Percentiles rank a stretch among this genome's conserved stretches.
Conservation (phyloP, 163 green algal species). For the Chloromonas sp. region DNA sequence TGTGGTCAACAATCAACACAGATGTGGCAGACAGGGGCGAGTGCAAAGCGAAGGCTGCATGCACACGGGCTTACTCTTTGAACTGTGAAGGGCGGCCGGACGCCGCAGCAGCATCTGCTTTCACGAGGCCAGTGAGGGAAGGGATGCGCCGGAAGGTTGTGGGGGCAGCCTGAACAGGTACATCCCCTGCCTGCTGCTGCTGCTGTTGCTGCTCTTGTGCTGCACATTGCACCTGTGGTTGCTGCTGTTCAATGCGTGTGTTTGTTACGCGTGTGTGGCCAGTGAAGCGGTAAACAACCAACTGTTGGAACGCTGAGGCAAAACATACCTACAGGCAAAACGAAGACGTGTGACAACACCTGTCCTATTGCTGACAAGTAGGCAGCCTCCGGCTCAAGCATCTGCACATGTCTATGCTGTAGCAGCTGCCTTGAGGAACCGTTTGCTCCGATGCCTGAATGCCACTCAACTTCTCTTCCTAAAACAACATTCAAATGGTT, state of each 20-base stretch:
- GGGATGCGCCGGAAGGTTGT: background rate
- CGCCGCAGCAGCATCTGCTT: background rate
- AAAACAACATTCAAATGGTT: too few species aligned
- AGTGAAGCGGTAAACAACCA: slow-evolving; percentile 6
- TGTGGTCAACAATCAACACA: too few species aligned
- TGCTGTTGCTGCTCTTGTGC: background rate
- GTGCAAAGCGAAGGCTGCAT: too few species aligned
- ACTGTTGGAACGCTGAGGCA: background rate
- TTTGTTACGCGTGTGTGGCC: background rate
- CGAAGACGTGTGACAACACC: background rate
- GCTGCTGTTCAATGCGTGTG: background rate
- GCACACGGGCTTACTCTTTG: background rate
- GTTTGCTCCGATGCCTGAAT: too few species aligned
- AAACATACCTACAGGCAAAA: slow-evolving; percentile 1
- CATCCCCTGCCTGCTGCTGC: background rate
- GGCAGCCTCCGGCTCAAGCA: too few species aligned
- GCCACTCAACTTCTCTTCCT: too few species aligned
- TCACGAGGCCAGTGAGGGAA: background rate
- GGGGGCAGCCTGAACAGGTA: background rate
- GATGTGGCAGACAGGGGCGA: too few species aligned
- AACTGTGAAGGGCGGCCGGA: background rate
- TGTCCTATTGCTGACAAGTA: background rate
- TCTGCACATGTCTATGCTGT: too few species aligned
- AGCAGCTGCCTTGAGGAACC: too few species aligned
- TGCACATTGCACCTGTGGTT: background rate